phyloP scores from a whole-genome alignment of 164 flowering plant species.

The Vitis amurensis region DNA sequence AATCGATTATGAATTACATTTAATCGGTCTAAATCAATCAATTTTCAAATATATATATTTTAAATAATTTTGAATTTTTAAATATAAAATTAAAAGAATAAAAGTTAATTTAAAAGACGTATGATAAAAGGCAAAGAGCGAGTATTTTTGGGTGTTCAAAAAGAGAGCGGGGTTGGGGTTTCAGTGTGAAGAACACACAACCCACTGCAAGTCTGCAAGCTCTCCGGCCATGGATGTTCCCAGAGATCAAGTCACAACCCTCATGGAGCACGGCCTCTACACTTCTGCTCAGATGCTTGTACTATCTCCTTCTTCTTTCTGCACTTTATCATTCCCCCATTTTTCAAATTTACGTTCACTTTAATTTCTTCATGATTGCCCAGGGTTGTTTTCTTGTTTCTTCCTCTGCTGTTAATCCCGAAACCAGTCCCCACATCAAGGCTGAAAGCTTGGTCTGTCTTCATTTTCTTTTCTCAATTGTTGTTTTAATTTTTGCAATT shows the following conservation, averaged over 20 bases:
- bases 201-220: no score
- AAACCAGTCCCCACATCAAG: slow-evolving; percentile 63
- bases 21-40: no score
- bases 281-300: slow-evolving; percentile 79
- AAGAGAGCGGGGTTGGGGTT: neutral
- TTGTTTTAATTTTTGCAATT: neutral
- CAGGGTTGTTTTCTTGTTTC: slow-evolving; percentile 92
- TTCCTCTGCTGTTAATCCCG: slow-evolving; percentile 59
- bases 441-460: slow-evolving; percentile 69
- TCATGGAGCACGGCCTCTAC: slow-evolving; percentile 76
- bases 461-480: neutral
- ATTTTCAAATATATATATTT: no score
- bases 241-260: slow-evolving; percentile 71
- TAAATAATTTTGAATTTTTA: no score
- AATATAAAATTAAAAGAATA: no score
- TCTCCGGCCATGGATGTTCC: slow-evolving; percentile 58
- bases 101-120: no score
- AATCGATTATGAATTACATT: no score
- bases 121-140: no score
- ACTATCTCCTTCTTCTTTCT: slow-evolving; percentile 16
- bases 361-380: neutral
- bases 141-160: neutral
- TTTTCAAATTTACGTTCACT: neutral
- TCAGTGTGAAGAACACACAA: no score
- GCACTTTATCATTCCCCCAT: neutral